These are phyloP conservation scores for Phytophthora melonis DNA, from an alignment of 352 stramenopile genomes.

Conservation along the genomic window DNA sequence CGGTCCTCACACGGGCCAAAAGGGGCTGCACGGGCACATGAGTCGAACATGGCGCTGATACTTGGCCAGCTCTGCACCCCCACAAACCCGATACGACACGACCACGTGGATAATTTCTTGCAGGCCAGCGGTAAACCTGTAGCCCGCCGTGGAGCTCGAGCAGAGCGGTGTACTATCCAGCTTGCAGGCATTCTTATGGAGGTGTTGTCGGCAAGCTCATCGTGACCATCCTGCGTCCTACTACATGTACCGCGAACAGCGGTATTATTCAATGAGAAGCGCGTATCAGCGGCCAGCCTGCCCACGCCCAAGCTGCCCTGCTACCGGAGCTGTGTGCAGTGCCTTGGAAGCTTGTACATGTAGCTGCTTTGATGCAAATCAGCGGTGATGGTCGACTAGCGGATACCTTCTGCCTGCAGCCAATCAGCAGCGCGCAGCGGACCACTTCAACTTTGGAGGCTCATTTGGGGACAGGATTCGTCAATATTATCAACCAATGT, in stretches of 20 bases:
- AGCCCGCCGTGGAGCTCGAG: neutral
- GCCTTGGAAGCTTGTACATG: neutral
- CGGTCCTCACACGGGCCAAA: slow-evolving; percentile 91
- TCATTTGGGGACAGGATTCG: neutral
- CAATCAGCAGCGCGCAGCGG: slow-evolving; percentile 6
- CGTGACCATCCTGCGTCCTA: too few species aligned
- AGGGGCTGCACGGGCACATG: slow-evolving; percentile 84
- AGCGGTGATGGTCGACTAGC: slow-evolving; percentile 7
- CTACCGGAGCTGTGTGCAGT: neutral
- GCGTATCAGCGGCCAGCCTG: slow-evolving; percentile 25
- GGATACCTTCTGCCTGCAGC: neutral
- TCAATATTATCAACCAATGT: neutral
- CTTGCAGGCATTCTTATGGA: neutral
- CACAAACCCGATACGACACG: slow-evolving; percentile 92
- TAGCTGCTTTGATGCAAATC: neutral
- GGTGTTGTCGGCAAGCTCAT: too few species aligned
- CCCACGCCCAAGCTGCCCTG: slow-evolving; percentile 31
- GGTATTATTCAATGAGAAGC: too few species aligned
- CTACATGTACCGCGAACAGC: too few species aligned
- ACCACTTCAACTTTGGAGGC: neutral
- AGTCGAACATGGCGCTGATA: slow-evolving; percentile 70
- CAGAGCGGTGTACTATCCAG: slow-evolving; percentile 75
- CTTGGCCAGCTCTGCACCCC: slow-evolving; percentile 97
- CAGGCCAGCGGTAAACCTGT: too few species aligned
- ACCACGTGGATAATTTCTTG: slow-evolving; percentile 35